Base-by-base conservation (phyloP, 139 green algal species). In the Closterium sp. region DNA sequence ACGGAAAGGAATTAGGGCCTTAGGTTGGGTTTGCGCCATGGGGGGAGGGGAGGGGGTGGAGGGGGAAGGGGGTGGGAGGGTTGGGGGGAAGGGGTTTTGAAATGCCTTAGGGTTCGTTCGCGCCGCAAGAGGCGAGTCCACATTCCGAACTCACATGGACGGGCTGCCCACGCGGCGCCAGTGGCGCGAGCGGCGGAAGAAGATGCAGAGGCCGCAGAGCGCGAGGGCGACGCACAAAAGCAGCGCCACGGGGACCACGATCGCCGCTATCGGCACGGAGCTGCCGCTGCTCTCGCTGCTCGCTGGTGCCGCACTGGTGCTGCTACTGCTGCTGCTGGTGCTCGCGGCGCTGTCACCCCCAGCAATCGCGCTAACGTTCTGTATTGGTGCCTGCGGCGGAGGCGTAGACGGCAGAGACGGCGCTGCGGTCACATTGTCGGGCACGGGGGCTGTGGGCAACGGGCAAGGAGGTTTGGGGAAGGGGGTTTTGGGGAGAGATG, bases 181-280 rank as follows among this genome's bases (percentile, higher is more conserved):
- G 70, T 38, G 22, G 70, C 88, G 21, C 24, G 21, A 34, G 24
- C 62, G 88, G 31, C 24, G 34, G 89, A 84, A 34, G 89, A 85
- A 91, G 22, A 50, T 38, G 31, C 73, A 91, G 89, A 91, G 32
- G 3, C 11, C 27, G 38, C 89, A 91, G 89, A 91, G 32, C 27
- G 89, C 38, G 22, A 88, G 31, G 24, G 89, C 89, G 7, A 91
- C 2, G 21, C 31, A 34, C 2, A 5, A 38, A 2, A 91, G 27
- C 24, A 42, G 27, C 62, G 24, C 89, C 9, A 92, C 9, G 9
- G 34, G 31, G 21, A 62, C 89, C 62, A 30, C 89, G 7, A 92
- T 73, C 17, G 89, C 89, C 70, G 89, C 89, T 45, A 92, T 73
- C 24, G 89, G 89, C 24, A 92, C 89, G 4, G 89, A 92, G 42